Conservation (phyloP, 1,139 yeast genomes). For the Yamadazyma sp. region DNA sequence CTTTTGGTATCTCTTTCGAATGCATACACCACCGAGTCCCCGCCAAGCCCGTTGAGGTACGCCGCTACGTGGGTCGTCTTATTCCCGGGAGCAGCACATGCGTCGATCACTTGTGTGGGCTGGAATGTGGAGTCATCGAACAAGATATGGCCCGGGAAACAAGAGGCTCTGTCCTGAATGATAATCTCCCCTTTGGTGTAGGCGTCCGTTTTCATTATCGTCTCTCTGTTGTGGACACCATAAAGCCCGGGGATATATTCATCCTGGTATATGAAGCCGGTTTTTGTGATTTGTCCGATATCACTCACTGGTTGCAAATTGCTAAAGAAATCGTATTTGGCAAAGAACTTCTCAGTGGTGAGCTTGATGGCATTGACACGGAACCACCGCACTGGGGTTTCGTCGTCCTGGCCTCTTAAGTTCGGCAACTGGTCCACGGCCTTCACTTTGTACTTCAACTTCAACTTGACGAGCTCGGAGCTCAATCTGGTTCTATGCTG, state of each 20-base stretch:
- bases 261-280: conserved; percentile 70
- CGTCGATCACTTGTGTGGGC: conserved; percentile 69
- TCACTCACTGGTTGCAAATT: conserved; percentile 49
- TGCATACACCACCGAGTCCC: conserved; percentile 55
- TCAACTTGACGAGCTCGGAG: conserved; percentile 79
- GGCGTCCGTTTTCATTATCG: conserved; percentile 61
- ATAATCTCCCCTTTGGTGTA: conserved; percentile 77
- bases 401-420: conserved; percentile 40
- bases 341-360: conserved; percentile 39
- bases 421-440: conserved; percentile 35
- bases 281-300: conserved; percentile 42
- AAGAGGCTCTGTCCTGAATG: conserved; percentile 94
- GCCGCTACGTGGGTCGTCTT: conserved; percentile 93
- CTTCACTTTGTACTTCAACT: conserved; percentile 63
- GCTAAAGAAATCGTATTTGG: conserved; percentile 38
- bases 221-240: conserved; percentile 78
- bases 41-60: conserved; percentile 27
- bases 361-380: conserved; percentile 63
- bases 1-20: conserved; percentile 83
- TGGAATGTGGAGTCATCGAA: conserved; percentile 49
- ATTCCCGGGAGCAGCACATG: conserved; percentile 98
- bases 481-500: conserved; percentile 75
- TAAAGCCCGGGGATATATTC: conserved; percentile 68
- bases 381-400: conserved; percentile 88
- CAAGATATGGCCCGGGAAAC: conserved; percentile 89